Percentiles rank a stretch among this genome's conserved stretches.
These are phyloP conservation scores for Acmispon strigosus DNA, from an alignment of 306 rosid genomes.

Conservation along the genomic window DNA sequence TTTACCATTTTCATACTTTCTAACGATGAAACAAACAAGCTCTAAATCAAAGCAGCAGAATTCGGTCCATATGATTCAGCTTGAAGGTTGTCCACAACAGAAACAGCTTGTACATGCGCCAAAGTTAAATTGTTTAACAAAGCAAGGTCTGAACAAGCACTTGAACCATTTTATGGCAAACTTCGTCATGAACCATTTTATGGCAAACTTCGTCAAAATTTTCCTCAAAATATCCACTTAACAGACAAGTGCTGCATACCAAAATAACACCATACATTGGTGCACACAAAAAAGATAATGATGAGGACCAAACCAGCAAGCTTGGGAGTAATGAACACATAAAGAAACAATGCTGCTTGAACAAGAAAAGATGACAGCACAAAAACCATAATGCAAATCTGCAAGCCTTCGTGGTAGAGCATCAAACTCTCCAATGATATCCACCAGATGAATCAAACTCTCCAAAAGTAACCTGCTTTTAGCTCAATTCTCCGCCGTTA, in stretches of 20 bases:
- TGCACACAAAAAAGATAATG: slow-evolving; percentile 45
- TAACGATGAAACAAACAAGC: neutral
- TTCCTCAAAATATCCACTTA: slow-evolving; percentile 33
- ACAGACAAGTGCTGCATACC: slow-evolving; percentile 45
- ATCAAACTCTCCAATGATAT: slow-evolving; percentile 45
- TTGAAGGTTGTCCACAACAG: slow-evolving; percentile 27
- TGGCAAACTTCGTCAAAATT: slow-evolving; percentile 39
- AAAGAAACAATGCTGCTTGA: slow-evolving; percentile 48
- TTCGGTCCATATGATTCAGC: neutral
- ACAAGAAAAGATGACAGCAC: slow-evolving; percentile 55
- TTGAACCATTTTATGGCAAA: slow-evolving; percentile 25
- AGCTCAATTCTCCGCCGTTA: slow-evolving; percentile 32
- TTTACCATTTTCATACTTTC: neutral
- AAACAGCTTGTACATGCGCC: slow-evolving; percentile 31
- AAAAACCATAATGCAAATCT: slow-evolving; percentile 50
- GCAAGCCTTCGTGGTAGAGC: slow-evolving; percentile 46
- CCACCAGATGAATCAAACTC: slow-evolving; percentile 33
- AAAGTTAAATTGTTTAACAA: slow-evolving; percentile 41
- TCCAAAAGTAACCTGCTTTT: slow-evolving; percentile 14
- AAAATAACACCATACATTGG: slow-evolving; percentile 48
- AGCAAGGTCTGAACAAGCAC: slow-evolving; percentile 33
- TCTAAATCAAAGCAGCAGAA: neutral
- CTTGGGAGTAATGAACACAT: slow-evolving; percentile 38
- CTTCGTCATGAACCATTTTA: slow-evolving; percentile 31
- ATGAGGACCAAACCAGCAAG: slow-evolving; percentile 50